Evolutionary conservation across 2,329 filamentous ascomycete species (phyloP).

Genomic region (Beauveria australis): DNA sequence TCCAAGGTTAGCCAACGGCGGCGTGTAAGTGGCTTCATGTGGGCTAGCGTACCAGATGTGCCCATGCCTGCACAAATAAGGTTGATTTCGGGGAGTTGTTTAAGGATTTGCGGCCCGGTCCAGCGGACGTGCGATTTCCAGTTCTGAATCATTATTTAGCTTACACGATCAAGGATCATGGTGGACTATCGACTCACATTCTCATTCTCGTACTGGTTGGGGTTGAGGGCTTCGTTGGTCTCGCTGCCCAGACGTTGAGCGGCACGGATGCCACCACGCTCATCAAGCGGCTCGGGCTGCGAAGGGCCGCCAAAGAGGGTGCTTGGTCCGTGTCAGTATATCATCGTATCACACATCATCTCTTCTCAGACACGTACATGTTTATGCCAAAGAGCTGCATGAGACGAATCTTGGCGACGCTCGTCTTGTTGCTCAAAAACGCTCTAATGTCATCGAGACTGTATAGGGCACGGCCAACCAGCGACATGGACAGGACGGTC

Average conservation of each 20-base stretch:
- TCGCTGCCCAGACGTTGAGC: slow-evolving; percentile 34
- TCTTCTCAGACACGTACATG: slow-evolving; percentile 24
- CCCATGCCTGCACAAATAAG: slow-evolving; percentile 50
- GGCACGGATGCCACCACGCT: slow-evolving; percentile 43
- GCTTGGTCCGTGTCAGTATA: slow-evolving; percentile 17
- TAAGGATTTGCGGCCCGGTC: slow-evolving; percentile 51
- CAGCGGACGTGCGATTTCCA: slow-evolving; percentile 48
- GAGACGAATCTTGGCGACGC: slow-evolving; percentile 41
- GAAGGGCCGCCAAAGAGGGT: slow-evolving; percentile 51
- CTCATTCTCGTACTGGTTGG: slow-evolving; percentile 50
- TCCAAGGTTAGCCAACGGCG: neutral
- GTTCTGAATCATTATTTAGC: slow-evolving; percentile 27
- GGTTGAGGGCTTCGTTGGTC: slow-evolving; percentile 38
- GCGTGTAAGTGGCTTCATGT: neutral
- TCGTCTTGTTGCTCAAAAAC: slow-evolving; percentile 52
- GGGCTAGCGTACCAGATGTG: slow-evolving; percentile 35
- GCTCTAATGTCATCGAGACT: slow-evolving; percentile 43
- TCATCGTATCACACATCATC: neutral
- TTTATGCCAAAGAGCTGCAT: slow-evolving; percentile 53
- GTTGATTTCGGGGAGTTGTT: slow-evolving; percentile 47
- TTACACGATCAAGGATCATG: no score
- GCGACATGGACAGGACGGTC: slow-evolving; percentile 52
- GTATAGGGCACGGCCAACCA: slow-evolving; percentile 44
- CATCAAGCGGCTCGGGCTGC: slow-evolving; percentile 46
- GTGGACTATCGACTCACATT: slow-evolving; percentile 14